These are phyloP conservation scores for Ceratocystis albifundus DNA, from an alignment of 2,329 filamentous ascomycete genomes.

Conservation along the genomic window DNA sequence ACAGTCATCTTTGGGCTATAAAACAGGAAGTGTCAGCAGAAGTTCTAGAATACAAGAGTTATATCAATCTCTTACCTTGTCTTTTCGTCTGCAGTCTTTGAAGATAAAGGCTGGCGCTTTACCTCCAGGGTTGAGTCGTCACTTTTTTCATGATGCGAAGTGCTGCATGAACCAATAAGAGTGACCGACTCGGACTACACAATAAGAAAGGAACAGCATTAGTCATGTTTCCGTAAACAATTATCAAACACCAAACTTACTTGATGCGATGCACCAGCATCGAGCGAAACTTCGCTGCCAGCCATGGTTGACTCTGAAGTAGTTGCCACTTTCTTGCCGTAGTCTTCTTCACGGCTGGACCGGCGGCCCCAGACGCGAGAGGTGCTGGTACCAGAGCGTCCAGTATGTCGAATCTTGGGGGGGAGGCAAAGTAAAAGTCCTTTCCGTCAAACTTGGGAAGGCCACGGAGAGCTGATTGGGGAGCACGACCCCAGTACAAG, in stretches of 20 bases:
- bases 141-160: constrained; percentile 16
- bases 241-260: constrained; percentile 4
- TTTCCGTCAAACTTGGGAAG: constrained; percentile 55
- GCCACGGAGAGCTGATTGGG: constrained; percentile 39
- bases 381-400: constrained; percentile 7
- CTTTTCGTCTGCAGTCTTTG: constrained; percentile 16
- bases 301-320: constrained; percentile 13
- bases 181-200: constrained; percentile 12
- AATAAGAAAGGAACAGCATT: background rate
- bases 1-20: constrained; percentile 19
- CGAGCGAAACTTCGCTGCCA: constrained; percentile 18
- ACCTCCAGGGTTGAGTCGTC: constrained; percentile 18
- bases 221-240: background rate
- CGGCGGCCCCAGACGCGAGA: constrained; percentile 18
- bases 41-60: background rate
- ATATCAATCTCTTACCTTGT: constrained; percentile 5
- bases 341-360: constrained; percentile 17
- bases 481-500: constrained; percentile 49
- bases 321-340: constrained; percentile 15
- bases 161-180: constrained; percentile 15
- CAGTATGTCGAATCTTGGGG: constrained; percentile 30
- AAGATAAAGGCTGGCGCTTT: constrained; percentile 17
- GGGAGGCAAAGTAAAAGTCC: constrained; percentile 50
- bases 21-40: background rate
- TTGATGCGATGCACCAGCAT: constrained; percentile 18